Conservation (phyloP, 2,329 filamentous ascomycete species). For the Thielaviopsis populi region DNA sequence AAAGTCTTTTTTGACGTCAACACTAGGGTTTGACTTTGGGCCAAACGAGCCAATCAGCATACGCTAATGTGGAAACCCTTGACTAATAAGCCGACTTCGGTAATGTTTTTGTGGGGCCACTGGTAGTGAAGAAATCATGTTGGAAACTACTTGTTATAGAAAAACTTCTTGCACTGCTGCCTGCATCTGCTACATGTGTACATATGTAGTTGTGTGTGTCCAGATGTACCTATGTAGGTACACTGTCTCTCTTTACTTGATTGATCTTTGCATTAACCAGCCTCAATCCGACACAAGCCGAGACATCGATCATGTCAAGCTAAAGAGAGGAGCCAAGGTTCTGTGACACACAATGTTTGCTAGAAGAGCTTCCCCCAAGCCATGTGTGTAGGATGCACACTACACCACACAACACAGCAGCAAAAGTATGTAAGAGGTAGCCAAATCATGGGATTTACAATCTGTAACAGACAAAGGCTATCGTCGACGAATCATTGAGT, state of each 20-base stretch:
- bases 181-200: background rate
- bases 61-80: background rate
- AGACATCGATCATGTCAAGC: conserved; percentile 1
- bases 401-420: background rate
- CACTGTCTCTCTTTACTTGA: background rate
- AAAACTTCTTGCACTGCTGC: too few relatives aligned
- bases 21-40: background rate
- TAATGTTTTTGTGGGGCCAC: background rate
- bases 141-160: too few relatives aligned
- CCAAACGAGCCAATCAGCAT: background rate
- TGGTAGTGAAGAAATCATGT: background rate
- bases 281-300: background rate
- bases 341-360: background rate
- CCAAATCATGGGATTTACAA: background rate
- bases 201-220: background rate
- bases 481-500: background rate
- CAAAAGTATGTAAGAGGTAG: background rate
- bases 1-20: background rate
- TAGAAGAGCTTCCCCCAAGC: background rate
- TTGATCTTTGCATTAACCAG: background rate
- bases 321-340: background rate
- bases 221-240: too few relatives aligned
- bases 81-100: background rate
- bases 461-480: background rate
- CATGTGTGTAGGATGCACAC: background rate